Percentiles rank a stretch among this genome's conserved stretches.
Conservation (phyloP, 345 rosid genomes). For the Cochlearia excelsa region DNA sequence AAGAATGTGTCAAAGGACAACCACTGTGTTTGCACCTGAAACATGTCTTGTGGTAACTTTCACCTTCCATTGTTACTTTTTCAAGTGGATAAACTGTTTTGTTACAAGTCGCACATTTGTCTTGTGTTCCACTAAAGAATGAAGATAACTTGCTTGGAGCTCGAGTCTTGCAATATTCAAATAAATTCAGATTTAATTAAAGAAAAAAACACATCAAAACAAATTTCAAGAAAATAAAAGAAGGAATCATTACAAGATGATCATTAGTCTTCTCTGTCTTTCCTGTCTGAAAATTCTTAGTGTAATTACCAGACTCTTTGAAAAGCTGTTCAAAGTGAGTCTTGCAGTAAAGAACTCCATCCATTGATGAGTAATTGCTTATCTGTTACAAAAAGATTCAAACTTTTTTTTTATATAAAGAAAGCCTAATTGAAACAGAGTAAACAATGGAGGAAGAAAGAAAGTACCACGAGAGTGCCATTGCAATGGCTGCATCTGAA, state of each 20-base stretch:
- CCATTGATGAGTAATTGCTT: conserved; percentile 95
- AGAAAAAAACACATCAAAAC: background rate
- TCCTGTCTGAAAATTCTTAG: conserved; percentile 61
- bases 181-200: background rate
- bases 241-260: conserved; percentile 44
- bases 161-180: conserved; percentile 52
- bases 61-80: conserved; percentile 88
- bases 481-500: conserved; percentile 96
- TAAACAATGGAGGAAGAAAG: conserved; percentile 1
- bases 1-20: conserved; percentile 82
- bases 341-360: conserved; percentile 94
- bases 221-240: background rate
- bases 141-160: conserved; percentile 74
- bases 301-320: conserved; percentile 92
- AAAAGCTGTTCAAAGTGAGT: conserved; percentile 93
- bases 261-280: conserved; percentile 56
- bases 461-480: conserved; percentile 73
- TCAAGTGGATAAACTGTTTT: conserved; percentile 92
- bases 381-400: conserved; percentile 44
- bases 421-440: conserved; percentile 1
- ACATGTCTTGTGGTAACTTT: conserved; percentile 86
- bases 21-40: conserved; percentile 90
- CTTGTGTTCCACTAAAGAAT: conserved; percentile 86
- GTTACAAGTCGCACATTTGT: conserved; percentile 81
- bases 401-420: too few relatives aligned